phyloP scores from a whole-genome alignment of 495 filamentous ascomycete species.

The Aspergillus coremiiformis region DNA sequence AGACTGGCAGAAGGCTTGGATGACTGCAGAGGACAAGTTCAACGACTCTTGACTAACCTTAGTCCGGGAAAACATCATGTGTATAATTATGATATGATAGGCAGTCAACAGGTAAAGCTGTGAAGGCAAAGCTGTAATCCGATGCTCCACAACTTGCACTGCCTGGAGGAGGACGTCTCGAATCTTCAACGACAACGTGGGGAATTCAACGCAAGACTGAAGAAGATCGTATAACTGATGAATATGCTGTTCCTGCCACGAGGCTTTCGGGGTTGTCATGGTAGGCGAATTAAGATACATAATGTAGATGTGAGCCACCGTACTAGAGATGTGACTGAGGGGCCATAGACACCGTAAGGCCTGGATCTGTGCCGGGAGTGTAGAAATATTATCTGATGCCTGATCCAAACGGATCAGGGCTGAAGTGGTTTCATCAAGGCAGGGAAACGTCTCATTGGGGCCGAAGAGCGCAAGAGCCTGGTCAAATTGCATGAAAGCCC shows the following conservation, averaged over 20 bases:
- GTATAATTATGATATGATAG: conserved; percentile 1
- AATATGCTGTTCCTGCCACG: conserved; percentile 1
- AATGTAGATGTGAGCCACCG: neutral
- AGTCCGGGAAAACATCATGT: neutral
- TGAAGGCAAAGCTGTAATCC: neutral
- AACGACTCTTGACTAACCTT: neutral
- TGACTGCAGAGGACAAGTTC: neutral
- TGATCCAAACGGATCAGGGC: neutral
- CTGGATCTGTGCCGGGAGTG: neutral
- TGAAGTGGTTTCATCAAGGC: neutral
- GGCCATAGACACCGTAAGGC: conserved; percentile 1
- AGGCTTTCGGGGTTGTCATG: too few relatives aligned
- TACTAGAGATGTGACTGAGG: conserved; percentile 2
- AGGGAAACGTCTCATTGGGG: neutral
- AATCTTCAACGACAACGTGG: neutral
- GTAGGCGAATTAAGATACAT: neutral
- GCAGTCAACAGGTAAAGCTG: neutral
- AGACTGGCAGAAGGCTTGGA: conserved; percentile 2
- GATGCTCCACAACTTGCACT: neutral
- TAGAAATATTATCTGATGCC: conserved; percentile 1
- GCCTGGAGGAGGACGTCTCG: neutral
- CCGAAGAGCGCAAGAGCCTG: neutral
- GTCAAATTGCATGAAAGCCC: conserved; percentile 8
- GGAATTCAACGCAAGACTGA: neutral
- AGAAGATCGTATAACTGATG: conserved; percentile 1